Evolutionary conservation across 306 rosid species (phyloP), one percentile per base, ranked within the genome.

Genomic region (Acacia confusa): DNA sequence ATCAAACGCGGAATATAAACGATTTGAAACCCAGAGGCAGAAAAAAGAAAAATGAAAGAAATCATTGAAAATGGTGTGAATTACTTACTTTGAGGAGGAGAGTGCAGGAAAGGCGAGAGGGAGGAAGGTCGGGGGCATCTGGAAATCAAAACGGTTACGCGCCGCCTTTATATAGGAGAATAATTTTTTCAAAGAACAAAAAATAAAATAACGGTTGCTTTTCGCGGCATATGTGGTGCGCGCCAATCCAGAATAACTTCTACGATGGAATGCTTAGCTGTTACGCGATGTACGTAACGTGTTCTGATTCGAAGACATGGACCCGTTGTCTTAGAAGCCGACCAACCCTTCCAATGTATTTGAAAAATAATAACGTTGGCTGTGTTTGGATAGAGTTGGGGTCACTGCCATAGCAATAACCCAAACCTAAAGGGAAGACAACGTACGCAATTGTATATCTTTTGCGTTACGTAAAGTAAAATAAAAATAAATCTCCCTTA

Each of bases 41-140:
- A 3, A 3, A 57, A 19, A 3, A 19, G 2, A 3, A 25, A 55
- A 55, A 28, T 17, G 55, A 45, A 64, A 61, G 7, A 50, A 50
- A 36, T 15, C 4, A 22, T 3, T 14, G 6, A 32, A 7, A 74
- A 32, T 36, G 19, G 25, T 20, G 20, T 70, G 20, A 20, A 11
- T 80, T 25, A 69, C 84, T 77, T 7, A 84, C 79, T 32, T 77
- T 43, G 77, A 64, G 68, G 77, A 64, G 68, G 72, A 65, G 80
- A 65, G 66, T 72, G 80, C 77, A 81, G 72, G 53, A 13, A 69
- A 17, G 43, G 60, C 27, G 34, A 20, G 22, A 64, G 45, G 14
- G 63, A n/a, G 72, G 44, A 58, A 28, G 20, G 22, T 20, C 19
- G 30, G 70, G 68, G 20, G 38, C 24, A 68, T 52, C 69, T 64